Conservation (phyloP, 495 filamentous ascomycete species). For the Podospora pseudocomata region DNA sequence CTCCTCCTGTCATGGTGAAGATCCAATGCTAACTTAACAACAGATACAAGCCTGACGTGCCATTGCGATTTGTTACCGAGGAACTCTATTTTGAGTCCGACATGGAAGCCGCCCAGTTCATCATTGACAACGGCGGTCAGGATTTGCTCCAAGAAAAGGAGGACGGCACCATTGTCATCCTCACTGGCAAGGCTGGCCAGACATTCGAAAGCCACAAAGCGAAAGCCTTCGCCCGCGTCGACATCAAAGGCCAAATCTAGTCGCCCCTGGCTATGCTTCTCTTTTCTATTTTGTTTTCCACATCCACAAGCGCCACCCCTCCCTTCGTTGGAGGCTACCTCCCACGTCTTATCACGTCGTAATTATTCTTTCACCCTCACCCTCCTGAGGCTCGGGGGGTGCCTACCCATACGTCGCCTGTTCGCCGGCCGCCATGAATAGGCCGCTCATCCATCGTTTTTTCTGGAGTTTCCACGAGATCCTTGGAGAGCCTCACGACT, state of each 20-base stretch:
- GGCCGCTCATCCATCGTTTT: too few species aligned
- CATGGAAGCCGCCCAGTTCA: constrained; percentile 82
- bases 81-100: constrained; percentile 95
- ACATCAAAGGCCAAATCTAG: constrained; percentile 94
- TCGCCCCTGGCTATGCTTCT: constrained; percentile 2
- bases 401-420: background rate
- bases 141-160: constrained; percentile 74
- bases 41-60: constrained; percentile 88
- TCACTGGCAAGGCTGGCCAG: constrained; percentile 67
- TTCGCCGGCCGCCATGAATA: background rate
- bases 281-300: constrained; percentile 6
- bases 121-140: constrained; percentile 70
- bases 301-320: background rate
- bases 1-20: background rate
- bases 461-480: background rate
- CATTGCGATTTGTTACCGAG: constrained; percentile 86
- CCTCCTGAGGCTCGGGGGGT: background rate
- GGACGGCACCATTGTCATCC: constrained; percentile 65
- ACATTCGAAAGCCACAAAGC: constrained; percentile 70
- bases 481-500: background rate
- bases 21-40: constrained; percentile 33
- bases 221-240: constrained; percentile 76
- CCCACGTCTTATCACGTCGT: background rate
- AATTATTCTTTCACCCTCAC: background rate
- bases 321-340: background rate